These are phyloP conservation scores for Colletotrichum abscissum DNA, from an alignment of 2,329 filamentous ascomycete species.

Conservation along the genomic window DNA sequence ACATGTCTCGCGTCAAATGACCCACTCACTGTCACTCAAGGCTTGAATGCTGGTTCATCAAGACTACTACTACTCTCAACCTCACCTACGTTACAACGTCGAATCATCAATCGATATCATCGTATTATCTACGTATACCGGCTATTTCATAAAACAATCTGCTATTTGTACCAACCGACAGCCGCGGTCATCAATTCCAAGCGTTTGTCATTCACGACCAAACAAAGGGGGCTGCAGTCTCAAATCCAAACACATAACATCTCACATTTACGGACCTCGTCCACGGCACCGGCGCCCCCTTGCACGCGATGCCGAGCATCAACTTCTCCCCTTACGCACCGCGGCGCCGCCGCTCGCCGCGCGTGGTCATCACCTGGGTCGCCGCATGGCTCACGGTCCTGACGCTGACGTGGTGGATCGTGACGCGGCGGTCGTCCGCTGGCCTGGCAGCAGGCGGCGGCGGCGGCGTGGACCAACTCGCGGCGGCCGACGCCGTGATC, in stretches of 20 bases:
- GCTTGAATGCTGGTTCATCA: background rate
- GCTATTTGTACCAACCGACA: background rate
- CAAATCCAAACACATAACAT: background rate
- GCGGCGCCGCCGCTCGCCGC: constrained; percentile 23
- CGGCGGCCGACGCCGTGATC: constrained; percentile 19
- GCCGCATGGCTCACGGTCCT: constrained; percentile 32
- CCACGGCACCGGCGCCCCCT: background rate
- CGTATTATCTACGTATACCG: background rate
- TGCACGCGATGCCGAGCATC: constrained; percentile 4
- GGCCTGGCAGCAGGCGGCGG: background rate
- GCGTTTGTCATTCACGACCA: background rate
- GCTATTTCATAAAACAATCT: too few relatives aligned
- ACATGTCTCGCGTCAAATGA: background rate
- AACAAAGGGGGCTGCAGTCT: background rate
- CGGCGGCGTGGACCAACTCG: background rate
- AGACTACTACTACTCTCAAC: background rate
- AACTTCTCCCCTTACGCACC: constrained; percentile 34
- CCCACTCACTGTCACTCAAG: background rate
- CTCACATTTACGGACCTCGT: background rate
- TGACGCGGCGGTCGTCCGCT: constrained; percentile 6
- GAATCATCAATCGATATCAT: background rate
- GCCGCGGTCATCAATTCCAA: background rate
- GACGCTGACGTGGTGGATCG: constrained; percentile 33
- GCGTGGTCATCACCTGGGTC: constrained; percentile 34
- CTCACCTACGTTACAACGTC: background rate